Base-by-base conservation (phyloP, 768 basidiomycete species). In the Xanthoconium stramineum region DNA sequence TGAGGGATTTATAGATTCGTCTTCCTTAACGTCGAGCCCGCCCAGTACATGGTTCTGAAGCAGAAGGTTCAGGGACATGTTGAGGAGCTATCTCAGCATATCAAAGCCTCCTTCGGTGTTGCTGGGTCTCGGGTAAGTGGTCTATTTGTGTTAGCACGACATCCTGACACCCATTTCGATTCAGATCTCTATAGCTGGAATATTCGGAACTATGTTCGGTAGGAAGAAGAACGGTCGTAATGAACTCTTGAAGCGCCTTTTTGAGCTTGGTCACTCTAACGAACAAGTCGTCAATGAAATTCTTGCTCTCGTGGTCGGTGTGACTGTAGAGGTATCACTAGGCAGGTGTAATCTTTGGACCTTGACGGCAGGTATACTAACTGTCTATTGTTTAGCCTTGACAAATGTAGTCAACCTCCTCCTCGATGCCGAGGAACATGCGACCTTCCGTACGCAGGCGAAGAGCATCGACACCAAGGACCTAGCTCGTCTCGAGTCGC, bases 281-380 rank as follows among this genome's bases (percentile, higher is more conserved):
- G 86, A 90, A 55, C 77, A 84, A 51, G 72, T 88, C 8, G 80
- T 85, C 8, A 90, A 89, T 67, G 83, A 81, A 33, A 75, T 91
- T 15, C 69, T 94, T 39, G 89, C 89, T 19, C 71, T 92, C 30
- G 75, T 91, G 74, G 81, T 91, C 53, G 80, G 81, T 33, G 74
- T 81, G 12, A 81, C 83, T 7, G 84, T 85, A 12, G 89, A 91
- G 69, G 69, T 92, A 38, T 82, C 85, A 10, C 78, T 92, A 52
- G 82, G 89, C 84, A 61, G 38, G 77, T 68, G 5, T 33, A 6
- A 42, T 19, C 6, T 12, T 6, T 49, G 28, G 15, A 17, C 36
- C 12, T 12, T 17, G 15, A 14, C 1, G 17, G 13, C 29, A 11
- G 20, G n/a, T 35, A 11, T 44, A 24, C 51, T 59, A 49, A 54